These are phyloP conservation scores for Fusarium sp. DNA, from an alignment of 2,329 filamentous ascomycete species.

Conservation along the genomic window DNA sequence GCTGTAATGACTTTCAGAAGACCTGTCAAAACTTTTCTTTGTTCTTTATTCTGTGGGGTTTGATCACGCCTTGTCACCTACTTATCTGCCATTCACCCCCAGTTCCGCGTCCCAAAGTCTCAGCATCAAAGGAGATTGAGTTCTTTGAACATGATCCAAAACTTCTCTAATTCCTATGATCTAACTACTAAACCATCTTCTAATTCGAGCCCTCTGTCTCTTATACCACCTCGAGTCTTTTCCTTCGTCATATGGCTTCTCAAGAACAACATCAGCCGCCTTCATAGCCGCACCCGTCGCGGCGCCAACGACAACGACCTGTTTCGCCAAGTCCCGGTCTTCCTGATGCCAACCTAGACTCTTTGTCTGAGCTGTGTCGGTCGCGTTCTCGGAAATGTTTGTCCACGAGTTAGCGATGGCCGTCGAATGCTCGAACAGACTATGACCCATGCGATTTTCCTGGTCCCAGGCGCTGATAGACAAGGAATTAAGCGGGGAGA, in stretches of 20 bases:
- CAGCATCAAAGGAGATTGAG: not conserved
- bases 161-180: no score
- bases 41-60: not conserved
- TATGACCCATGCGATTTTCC: not conserved
- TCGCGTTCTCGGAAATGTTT: not conserved
- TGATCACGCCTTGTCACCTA: not conserved
- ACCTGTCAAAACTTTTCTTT: rapidly evolving
- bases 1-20: rapidly evolving
- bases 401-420: not conserved
- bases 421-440: not conserved
- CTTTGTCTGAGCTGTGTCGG: not conserved
- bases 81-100: not conserved
- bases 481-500: not conserved
- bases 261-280: not conserved
- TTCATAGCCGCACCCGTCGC: not conserved
- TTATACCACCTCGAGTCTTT: not conserved
- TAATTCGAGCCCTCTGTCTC: rapidly evolving
- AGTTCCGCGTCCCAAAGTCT: not conserved
- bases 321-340: not conserved
- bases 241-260: not conserved
- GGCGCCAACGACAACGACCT: not conserved
- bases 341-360: not conserved
- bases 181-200: not conserved
- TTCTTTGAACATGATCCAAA: not conserved
- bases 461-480: not conserved